Percentiles rank a stretch among this genome's conserved stretches.
These are phyloP conservation scores for Xylariaceae sp. DNA, from an alignment of 2,329 filamentous ascomycete genomes.

Conservation along the genomic window DNA sequence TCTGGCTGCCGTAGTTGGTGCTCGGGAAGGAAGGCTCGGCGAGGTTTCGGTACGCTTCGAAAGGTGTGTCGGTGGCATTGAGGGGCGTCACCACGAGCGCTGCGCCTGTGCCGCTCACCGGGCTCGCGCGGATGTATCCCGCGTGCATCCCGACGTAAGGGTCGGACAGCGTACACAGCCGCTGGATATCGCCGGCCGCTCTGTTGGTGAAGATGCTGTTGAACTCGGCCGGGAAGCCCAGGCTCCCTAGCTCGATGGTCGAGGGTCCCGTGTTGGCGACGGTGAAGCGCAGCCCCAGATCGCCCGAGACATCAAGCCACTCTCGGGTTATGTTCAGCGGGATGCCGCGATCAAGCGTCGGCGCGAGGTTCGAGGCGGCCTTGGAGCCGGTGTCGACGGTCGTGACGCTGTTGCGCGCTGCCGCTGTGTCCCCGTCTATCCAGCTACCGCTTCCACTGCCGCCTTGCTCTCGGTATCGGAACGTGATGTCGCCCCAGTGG, in stretches of 20 bases:
- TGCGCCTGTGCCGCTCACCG: constrained; percentile 46
- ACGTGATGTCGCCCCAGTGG: constrained; percentile 53
- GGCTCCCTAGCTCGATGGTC: constrained; percentile 47
- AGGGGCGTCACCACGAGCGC: constrained; percentile 51
- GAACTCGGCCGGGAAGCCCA: constrained; percentile 55
- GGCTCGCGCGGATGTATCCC: constrained; percentile 50
- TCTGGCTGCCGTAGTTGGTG: constrained; percentile 45
- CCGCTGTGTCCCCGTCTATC: constrained; percentile 43
- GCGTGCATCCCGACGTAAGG: constrained; percentile 57
- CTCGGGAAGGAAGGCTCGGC: constrained; percentile 37
- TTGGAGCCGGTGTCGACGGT: constrained; percentile 26
- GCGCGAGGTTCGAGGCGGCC: constrained; percentile 35
- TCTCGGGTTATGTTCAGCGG: constrained; percentile 44
- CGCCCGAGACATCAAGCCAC: constrained; percentile 44
- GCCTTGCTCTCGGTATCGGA: constrained; percentile 44
- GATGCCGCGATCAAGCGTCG: constrained; percentile 37
- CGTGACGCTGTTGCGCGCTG: constrained; percentile 34
- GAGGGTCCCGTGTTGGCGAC: constrained; percentile 39
- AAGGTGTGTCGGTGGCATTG: constrained; percentile 36
- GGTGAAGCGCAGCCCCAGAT: constrained; percentile 48
- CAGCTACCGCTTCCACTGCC: constrained; percentile 31
- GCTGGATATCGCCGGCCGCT: constrained; percentile 41
- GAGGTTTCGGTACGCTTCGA: constrained; percentile 53
- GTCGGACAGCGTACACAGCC: constrained; percentile 50
- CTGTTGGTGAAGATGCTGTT: constrained; percentile 57